Evolutionary conservation across 495 filamentous ascomycete species (phyloP), one percentile per base, ranked within the genome.

Genomic region (Annulohypoxylon bovei): DNA sequence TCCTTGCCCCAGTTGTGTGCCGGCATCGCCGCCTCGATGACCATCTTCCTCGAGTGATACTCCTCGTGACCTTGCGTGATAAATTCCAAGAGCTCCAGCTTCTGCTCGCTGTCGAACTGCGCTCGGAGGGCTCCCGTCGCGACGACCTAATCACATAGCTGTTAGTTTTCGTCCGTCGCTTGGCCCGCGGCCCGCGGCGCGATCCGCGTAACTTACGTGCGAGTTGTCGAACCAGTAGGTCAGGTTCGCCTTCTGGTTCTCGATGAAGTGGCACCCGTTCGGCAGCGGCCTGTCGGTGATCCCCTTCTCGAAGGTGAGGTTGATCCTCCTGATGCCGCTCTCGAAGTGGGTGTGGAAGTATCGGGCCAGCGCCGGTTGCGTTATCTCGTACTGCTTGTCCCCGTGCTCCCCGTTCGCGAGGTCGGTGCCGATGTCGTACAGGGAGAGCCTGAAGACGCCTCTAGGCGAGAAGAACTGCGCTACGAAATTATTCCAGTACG

Each of bases 281-380:
- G 84, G 80, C 46, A 88, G 70, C 27, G 86, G 79, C 20, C 80
- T 83, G 63, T 94, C 90, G 0, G 70, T 75, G 0, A 78, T 80
- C 4, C 87, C 84, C 63, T 82, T 85, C 60, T 89, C 87, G 53
- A 93, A 81, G 16, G 91, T 84, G 82, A 97, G 86, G 75, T 95
- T 92, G 53, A 97, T 92, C 20, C 86, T 88, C 50, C 84, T 86
- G 37, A 97, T 88, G 4, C 93, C 92, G 60, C 91, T 94, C n/a
- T 90, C 88, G 71, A 92, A 96, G 68, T 94, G 90, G 0, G 90
- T 92, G 53, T 89, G 82, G 76, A 95, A 96, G 70, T 92, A 97
- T 52, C 93, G 88, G 14, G 94, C 85, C 18, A 97, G 78, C 1
- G 90, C 89, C 6, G 92, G 85, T 30, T 87, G 90, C 2, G 88